phyloP scores from a whole-genome alignment of 495 filamentous ascomycete species.

The Poronia punctata region DNA sequence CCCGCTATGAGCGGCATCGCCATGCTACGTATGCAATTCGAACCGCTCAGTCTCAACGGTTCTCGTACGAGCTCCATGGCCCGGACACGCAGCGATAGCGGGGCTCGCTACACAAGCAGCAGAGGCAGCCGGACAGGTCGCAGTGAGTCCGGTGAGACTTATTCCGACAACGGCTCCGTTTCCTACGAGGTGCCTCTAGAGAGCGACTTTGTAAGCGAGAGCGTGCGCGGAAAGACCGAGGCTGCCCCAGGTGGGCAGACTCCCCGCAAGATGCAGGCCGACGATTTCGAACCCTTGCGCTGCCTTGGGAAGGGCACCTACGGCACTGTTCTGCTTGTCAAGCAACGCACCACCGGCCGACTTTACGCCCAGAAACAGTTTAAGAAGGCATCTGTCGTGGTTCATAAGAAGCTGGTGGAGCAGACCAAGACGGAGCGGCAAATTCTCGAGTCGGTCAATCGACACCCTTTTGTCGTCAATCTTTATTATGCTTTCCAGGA shows the following conservation, averaged over 20 bases:
- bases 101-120: slow-evolving; percentile 22
- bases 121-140: slow-evolving; percentile 23
- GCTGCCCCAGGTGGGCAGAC: slow-evolving; percentile 37
- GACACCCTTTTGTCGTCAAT: slow-evolving; percentile 95
- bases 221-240: slow-evolving; percentile 39
- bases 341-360: slow-evolving; percentile 75
- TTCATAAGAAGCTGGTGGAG: slow-evolving; percentile 88
- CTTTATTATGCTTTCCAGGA: slow-evolving; percentile 98
- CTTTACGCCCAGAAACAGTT: slow-evolving; percentile 98
- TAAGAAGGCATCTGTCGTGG: slow-evolving; percentile 85
- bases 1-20: slow-evolving; percentile 61
- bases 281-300: slow-evolving; percentile 87
- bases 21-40: slow-evolving; percentile 68
- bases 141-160: slow-evolving; percentile 35
- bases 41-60: slow-evolving; percentile 52
- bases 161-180: slow-evolving; percentile 36
- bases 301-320: slow-evolving; percentile 95
- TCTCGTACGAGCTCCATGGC: slow-evolving; percentile 37
- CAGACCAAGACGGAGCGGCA: slow-evolving; percentile 94
- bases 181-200: slow-evolving; percentile 87
- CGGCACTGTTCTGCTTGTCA: slow-evolving; percentile 88
- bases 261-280: slow-evolving; percentile 77
- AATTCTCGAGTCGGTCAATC: slow-evolving; percentile 89
- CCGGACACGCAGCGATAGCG: slow-evolving; percentile 34
- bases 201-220: slow-evolving; percentile 76